Base-by-base conservation (phyloP, 169 alveolate genomes). In the Eimeria falciformis region DNA sequence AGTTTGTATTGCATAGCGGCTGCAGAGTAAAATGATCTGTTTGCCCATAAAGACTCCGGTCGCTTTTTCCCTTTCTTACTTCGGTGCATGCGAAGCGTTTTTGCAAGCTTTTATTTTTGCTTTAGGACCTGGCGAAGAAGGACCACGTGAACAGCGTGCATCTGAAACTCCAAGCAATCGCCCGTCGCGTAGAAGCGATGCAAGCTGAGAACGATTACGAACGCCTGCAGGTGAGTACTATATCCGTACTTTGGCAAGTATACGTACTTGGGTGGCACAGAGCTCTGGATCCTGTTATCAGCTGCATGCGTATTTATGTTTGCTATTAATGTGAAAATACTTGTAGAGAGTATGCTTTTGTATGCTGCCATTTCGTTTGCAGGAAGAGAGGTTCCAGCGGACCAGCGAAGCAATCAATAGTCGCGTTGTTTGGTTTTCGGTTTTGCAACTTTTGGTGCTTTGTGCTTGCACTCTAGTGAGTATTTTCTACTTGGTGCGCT, bases 201-300 rank as follows among this genome's bases (percentile, higher is more conserved):
- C 87, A 73, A 62, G 90, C 89, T 5, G 93, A 90, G 58, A 90
- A 90, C 62, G 93, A 90, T 56, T 90, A 90, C 33, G 93, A 90
- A n/a, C 77, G 90, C n/a, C 58, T 78, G 33, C 93, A 88, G 71
- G 93, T 88, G 17, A 66, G 87, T 0, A n/a, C n/a, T n/a, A n/a
- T n/a, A n/a, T n/a, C n/a, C n/a, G n/a, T n/a, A n/a, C n/a, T n/a
- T n/a, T n/a, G n/a, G n/a, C n/a, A n/a, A n/a, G n/a, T n/a, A n/a
- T n/a, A n/a, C n/a, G n/a, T n/a, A n/a, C n/a, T n/a, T n/a, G n/a
- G n/a, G n/a, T n/a, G n/a, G n/a, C n/a, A n/a, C n/a, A n/a, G n/a
- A n/a, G n/a, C n/a, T n/a, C n/a, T n/a, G n/a, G n/a, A n/a, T n/a
- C n/a, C n/a, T n/a, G n/a, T n/a, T n/a, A n/a, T n/a, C n/a, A n/a